Base-by-base conservation (phyloP, 1,284 basidiomycete species). In the Cutaneotrichosporon mucoides region DNA sequence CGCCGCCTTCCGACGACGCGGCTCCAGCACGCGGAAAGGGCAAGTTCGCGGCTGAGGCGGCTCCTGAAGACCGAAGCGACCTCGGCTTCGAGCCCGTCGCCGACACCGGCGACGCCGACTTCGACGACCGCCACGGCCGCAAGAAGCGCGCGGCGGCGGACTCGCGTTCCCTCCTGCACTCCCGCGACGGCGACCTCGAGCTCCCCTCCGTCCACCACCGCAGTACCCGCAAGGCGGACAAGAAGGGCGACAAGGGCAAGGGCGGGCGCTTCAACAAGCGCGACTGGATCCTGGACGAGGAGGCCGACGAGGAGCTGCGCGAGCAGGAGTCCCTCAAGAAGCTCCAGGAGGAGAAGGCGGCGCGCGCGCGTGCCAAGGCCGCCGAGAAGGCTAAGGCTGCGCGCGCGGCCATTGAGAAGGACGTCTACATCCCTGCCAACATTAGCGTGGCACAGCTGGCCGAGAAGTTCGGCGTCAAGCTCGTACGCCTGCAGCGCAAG, bases 361-460 rank as follows among this genome's bases (percentile, higher is more conserved):
- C 48, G 49, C 36, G 53, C 24, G 52, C 12, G 38, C 42, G 36
- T n/a, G n/a, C n/a, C n/a, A n/a, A n/a, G n/a, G 36, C 40, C 36
- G 37, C 13, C 6, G 44, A 12, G 4, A 12, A 43, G 52, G 52
- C 52, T 6, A 61, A 57, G 53, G 45, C 43, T n/a, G 60, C n/a
- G 41, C 49, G 49, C 35, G 62, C 64, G 44, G 63, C 71, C 46
- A 56, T 57, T 38, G 64, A 66, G 44, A 71, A 70, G 56, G 86
- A 91, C 70, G 84, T 92, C 1, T 90, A 84, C 67, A 90, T 93
- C 54, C 90, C 91, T 1, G 85, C 84, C 34, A 83, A 85, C 2
- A 82, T 92, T 24, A 86, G 88, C 3, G 89, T 93, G 10, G 85
- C 84, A 8, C 84, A 86, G 62, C 78, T 94, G 33, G 85, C 90